A percentile compares a stretch with the other conserved stretches of the same genome.
Evolutionary conservation across 352 stramenopile genomes (phyloP).

Genomic region (Globisporangium abappressorium): DNA sequence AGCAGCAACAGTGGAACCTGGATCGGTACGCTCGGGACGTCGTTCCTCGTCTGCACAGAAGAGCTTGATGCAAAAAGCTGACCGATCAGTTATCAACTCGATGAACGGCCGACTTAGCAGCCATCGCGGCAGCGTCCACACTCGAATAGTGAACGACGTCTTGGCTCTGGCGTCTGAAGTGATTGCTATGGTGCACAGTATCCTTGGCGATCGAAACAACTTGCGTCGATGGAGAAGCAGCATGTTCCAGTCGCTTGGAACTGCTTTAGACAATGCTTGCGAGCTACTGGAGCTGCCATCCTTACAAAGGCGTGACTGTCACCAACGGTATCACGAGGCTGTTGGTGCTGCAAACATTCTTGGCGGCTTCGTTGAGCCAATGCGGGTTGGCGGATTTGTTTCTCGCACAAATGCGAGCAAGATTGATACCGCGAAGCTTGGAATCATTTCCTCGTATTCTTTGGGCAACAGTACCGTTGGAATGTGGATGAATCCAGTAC

Average conservation of each 20-base stretch:
- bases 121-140: slow-evolving; percentile 10
- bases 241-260: slow-evolving; percentile 23
- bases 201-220: slow-evolving; percentile 16
- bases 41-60: slow-evolving; percentile 32
- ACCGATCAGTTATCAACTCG: slow-evolving; percentile 31
- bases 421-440: slow-evolving; percentile 5
- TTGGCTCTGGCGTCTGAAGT: slow-evolving; percentile 37
- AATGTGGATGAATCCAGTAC: background rate
- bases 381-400: slow-evolving; percentile 41
- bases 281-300: slow-evolving; percentile 14
- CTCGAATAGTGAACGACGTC: slow-evolving; percentile 22
- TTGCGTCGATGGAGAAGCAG: slow-evolving; percentile 29
- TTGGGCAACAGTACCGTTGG: slow-evolving; percentile 35
- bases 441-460: slow-evolving; percentile 32
- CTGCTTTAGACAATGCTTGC: slow-evolving; percentile 16
- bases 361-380: slow-evolving; percentile 39
- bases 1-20: slow-evolving; percentile 39
- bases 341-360: slow-evolving; percentile 43
- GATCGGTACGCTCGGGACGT: slow-evolving; percentile 37
- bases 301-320: slow-evolving; percentile 6
- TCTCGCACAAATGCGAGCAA: slow-evolving; percentile 12
- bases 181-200: slow-evolving; percentile 30
- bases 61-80: slow-evolving; percentile 25
- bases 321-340: slow-evolving; percentile 31
- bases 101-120: slow-evolving; percentile 37